Evolutionary conservation across 208 protist species (phyloP).

Genomic region (Acanthamoeba royreba): DNA sequence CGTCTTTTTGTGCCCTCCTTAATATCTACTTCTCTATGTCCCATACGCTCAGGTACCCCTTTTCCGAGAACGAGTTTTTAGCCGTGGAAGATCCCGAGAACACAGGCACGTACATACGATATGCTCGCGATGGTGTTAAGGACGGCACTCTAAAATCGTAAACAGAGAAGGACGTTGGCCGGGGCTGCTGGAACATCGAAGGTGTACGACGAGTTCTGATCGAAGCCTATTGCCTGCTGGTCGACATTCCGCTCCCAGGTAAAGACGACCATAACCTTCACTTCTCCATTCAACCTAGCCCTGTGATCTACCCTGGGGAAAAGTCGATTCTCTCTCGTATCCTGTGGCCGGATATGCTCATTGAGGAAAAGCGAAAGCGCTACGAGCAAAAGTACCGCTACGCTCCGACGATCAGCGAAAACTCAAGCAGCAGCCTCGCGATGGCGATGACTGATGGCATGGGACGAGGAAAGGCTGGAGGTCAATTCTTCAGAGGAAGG

Average conservation of each 20-base stretch:
- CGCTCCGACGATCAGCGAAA: neutral
- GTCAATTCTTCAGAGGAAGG: too few relatives aligned
- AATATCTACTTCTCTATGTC: neutral
- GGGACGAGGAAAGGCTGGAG: too few relatives aligned
- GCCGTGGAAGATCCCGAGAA: slow-evolving; percentile 15
- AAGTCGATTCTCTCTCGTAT: neutral
- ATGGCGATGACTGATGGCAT: too few relatives aligned
- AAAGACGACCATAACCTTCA: neutral
- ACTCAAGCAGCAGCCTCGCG: neutral
- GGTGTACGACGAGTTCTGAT: neutral
- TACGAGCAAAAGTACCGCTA: neutral
- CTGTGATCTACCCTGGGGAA: too few relatives aligned
- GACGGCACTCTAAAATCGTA: neutral
- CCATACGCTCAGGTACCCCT: neutral
- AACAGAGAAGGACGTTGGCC: neutral
- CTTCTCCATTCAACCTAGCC: neutral
- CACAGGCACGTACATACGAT: neutral
- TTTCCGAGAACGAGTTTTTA: neutral
- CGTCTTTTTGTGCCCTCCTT: neutral
- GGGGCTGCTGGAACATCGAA: neutral
- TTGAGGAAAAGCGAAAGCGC: neutral
- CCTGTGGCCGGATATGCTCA: neutral
- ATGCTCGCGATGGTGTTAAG: neutral
- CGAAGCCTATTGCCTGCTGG: neutral
- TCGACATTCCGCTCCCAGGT: neutral